Percentiles rank a stretch among this genome's conserved stretches.
Evolutionary conservation across 73 alveolate species (phyloP).

Genomic region (Paramecium sexaurelia): DNA sequence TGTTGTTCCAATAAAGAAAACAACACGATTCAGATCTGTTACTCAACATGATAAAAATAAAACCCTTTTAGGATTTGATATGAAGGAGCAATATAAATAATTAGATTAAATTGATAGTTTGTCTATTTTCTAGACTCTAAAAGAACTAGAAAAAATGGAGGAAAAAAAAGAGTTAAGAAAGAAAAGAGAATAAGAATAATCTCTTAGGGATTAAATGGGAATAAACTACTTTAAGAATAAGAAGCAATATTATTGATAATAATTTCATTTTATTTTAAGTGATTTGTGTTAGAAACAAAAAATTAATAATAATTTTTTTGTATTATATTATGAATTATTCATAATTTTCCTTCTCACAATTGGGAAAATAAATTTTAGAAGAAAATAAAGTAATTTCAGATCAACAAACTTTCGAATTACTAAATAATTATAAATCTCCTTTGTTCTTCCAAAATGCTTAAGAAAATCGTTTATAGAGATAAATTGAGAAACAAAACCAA

Average conservation of each 20-base stretch:
- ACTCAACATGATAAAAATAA: not conserved
- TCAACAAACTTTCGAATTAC: not conserved
- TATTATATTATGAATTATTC: not conserved
- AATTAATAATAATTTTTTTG: not conserved
- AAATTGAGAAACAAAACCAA: not conserved
- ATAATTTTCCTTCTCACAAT: not conserved
- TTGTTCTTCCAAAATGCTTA: not conserved
- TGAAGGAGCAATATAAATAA: not conserved
- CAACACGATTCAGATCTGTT: not conserved
- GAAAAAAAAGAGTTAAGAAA: conserved; percentile 11
- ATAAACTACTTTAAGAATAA: not conserved
- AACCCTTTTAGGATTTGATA: not conserved
- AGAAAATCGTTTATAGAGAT: not conserved
- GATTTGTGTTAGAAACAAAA: not conserved
- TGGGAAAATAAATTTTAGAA: not conserved
- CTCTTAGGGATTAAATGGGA: not conserved
- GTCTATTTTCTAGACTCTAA: not conserved
- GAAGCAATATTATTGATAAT: not conserved
- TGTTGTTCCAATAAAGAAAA: not conserved
- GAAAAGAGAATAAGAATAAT: not conserved
- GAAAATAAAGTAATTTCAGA: not conserved
- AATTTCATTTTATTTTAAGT: not conserved
- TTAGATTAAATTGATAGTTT: conserved; percentile 13
- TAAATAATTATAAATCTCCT: not conserved
- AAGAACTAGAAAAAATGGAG: conserved; percentile 48